A percentile compares a stretch with the other conserved stretches of the same genome.
Conservation (phyloP, 2,329 filamentous ascomycete genomes). For the Aspergillus latus region DNA sequence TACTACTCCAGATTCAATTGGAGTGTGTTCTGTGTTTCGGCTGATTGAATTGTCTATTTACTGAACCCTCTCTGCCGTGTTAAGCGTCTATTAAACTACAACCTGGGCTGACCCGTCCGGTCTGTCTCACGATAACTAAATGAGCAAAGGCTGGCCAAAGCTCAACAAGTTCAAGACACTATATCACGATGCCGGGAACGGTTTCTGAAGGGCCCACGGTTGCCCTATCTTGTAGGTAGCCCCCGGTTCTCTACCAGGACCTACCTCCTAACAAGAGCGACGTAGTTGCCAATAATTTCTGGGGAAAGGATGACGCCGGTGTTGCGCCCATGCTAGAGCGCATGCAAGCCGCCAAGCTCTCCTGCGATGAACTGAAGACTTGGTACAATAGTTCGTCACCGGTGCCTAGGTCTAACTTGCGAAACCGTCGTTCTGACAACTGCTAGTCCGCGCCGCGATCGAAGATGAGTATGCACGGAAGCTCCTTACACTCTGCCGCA, state of each 20-base stretch:
- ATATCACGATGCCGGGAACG: conserved; percentile 58
- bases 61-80: background rate
- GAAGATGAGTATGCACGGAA: conserved; percentile 97
- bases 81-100: conserved; percentile 5
- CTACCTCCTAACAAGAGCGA: conserved; percentile 8
- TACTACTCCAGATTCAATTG: conserved; percentile 12
- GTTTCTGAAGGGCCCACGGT: conserved; percentile 64
- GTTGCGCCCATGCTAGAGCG: conserved; percentile 87
- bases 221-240: conserved; percentile 63
- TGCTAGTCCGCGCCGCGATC: conserved; percentile 77
- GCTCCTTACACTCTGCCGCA: conserved; percentile 78
- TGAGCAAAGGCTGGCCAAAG: conserved; percentile 41
- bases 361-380: conserved; percentile 85
- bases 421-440: conserved; percentile 10
- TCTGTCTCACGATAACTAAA: conserved; percentile 21
- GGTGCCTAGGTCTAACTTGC: background rate
- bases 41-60: conserved; percentile 7
- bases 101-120: conserved; percentile 12
- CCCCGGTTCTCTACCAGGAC: background rate
- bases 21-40: conserved; percentile 2
- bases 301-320: conserved; percentile 98
- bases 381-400: conserved; percentile 78
- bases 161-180: conserved; percentile 25
- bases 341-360: conserved; percentile 92
- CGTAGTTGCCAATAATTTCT: conserved; percentile 94